These are phyloP conservation scores for Sarocladium kiliense DNA, from an alignment of 2,329 filamentous ascomycete species.

Conservation along the genomic window DNA sequence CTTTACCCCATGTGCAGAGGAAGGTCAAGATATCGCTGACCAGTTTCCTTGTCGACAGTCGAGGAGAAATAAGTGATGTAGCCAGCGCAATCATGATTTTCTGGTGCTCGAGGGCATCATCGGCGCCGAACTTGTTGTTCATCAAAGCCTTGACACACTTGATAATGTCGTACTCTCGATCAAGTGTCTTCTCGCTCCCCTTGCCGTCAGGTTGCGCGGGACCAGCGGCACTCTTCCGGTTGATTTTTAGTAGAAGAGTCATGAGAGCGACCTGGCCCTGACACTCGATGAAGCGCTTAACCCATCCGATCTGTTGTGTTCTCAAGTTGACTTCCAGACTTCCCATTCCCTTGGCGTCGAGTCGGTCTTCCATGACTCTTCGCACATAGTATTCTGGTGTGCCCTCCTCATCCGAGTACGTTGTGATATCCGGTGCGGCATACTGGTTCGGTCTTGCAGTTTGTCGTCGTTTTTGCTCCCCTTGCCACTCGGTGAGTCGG, in stretches of 20 bases:
- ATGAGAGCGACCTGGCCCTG: conserved; percentile 95
- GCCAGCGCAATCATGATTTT: conserved; percentile 85
- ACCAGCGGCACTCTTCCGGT: conserved; percentile 74
- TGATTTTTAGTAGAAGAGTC: conserved; percentile 89
- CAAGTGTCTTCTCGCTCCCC: conserved; percentile 70
- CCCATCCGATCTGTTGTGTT: conserved; percentile 97
- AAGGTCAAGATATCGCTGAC: conserved; percentile 97
- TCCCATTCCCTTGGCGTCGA: conserved; percentile 85
- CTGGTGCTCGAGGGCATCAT: conserved; percentile 86
- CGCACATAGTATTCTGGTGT: conserved; percentile 98
- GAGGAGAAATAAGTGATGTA: conserved; percentile 79
- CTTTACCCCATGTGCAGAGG: conserved; percentile 85
- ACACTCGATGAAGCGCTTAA: conserved; percentile 92
- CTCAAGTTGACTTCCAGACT: conserved; percentile 91
- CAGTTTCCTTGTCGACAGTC: conserved; percentile 86
- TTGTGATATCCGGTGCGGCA: conserved; percentile 63
- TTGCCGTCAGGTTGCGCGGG: conserved; percentile 57
- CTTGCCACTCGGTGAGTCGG: conserved; percentile 86
- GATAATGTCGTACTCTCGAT: conserved; percentile 93
- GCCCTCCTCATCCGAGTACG: conserved; percentile 86
- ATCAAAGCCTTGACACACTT: conserved; percentile 96
- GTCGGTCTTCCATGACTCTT: conserved; percentile 92
- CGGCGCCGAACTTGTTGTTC: conserved; percentile 99
- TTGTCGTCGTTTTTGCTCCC: conserved; percentile 82
- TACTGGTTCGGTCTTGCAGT: conserved; percentile 69